These are phyloP conservation scores for Saccharomyces uvarum DNA, from an alignment of 1,139 yeast genomes.

Conservation along the genomic window DNA sequence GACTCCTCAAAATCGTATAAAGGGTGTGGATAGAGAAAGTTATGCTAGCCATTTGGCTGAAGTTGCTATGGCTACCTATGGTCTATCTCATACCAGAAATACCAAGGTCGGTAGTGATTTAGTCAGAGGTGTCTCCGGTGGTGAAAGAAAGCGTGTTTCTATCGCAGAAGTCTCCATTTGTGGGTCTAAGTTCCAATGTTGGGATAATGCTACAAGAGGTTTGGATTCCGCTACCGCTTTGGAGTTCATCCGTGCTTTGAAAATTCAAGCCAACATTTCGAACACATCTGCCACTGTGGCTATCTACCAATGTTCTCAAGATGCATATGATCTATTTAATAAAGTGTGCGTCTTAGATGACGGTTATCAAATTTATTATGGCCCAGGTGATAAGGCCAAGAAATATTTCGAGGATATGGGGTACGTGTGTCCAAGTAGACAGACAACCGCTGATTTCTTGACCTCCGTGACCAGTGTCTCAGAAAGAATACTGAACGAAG, in stretches of 20 bases:
- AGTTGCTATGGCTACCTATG: conserved; percentile 38
- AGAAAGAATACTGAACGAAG: conserved; percentile 42
- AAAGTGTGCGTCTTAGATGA: conserved; percentile 41
- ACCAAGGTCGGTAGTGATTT: conserved; percentile 40
- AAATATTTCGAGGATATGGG: conserved; percentile 46
- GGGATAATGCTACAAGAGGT: conserved; percentile 75
- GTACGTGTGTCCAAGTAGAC: conserved; percentile 42
- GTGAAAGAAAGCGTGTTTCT: conserved; percentile 39
- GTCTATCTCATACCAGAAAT: conserved; percentile 37
- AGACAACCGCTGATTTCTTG: conserved; percentile 45
- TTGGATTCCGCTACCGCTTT: conserved; percentile 69
- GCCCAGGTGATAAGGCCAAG: conserved; percentile 37
- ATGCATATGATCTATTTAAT: conserved; percentile 45
- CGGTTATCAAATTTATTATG: conserved; percentile 41
- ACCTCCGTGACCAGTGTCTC: conserved; percentile 46
- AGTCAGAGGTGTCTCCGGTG: conserved; percentile 40
- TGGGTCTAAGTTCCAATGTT: conserved; percentile 46
- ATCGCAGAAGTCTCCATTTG: conserved; percentile 41
- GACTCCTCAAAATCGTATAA: conserved; percentile 34
- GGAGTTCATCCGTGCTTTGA: conserved; percentile 64
- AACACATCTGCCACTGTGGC: conserved; percentile 64
- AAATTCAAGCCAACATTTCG: conserved; percentile 52
- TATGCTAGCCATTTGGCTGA: conserved; percentile 35
- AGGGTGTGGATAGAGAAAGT: conserved; percentile 33
- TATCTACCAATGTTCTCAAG: conserved; percentile 76